phyloP scores from a whole-genome alignment of 768 basidiomycete genomes.

The Leccinum aurantiacum region DNA sequence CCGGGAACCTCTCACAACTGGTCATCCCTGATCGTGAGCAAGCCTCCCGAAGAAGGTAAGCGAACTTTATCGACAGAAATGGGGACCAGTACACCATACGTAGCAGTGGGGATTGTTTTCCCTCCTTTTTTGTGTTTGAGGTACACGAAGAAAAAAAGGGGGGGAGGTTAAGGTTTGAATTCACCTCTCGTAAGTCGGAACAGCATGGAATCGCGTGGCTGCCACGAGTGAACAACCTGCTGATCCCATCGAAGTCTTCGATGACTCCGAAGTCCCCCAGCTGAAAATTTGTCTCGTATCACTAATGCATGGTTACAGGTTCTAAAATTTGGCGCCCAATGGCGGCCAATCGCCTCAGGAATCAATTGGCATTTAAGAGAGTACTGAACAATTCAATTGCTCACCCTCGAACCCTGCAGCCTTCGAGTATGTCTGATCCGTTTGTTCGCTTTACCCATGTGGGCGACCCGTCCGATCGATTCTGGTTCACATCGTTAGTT shows the following conservation, averaged over 20 bases:
- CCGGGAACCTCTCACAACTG: background rate
- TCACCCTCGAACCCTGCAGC: background rate
- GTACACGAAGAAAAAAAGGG: background rate
- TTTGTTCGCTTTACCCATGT: background rate
- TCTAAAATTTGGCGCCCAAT: slow-evolving; percentile 1
- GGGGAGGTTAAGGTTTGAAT: slow-evolving; percentile 3
- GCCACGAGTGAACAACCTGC: slow-evolving; percentile 11
- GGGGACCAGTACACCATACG: background rate
- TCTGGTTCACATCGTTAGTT: slow-evolving; percentile 14
- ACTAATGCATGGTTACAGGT: slow-evolving; percentile 1
- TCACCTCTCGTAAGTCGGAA: background rate
- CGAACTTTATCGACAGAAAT: background rate
- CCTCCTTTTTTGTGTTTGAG: background rate
- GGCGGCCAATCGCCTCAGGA: slow-evolving; percentile 15
- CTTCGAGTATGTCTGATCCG: slow-evolving; percentile 8
- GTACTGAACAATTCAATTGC: background rate
- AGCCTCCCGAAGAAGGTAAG: background rate
- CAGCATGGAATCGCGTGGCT: slow-evolving; percentile 23
- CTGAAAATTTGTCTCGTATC: background rate
- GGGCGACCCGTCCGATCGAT: background rate
- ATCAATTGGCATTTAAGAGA: slow-evolving; percentile 11
- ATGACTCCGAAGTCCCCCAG: background rate
- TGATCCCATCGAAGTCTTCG: background rate
- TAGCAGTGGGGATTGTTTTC: background rate
- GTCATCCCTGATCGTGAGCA: slow-evolving; percentile 11